Evolutionary conservation across 2,329 filamentous ascomycete genomes (phyloP).

Genomic region (Acrocalymma vagum): DNA sequence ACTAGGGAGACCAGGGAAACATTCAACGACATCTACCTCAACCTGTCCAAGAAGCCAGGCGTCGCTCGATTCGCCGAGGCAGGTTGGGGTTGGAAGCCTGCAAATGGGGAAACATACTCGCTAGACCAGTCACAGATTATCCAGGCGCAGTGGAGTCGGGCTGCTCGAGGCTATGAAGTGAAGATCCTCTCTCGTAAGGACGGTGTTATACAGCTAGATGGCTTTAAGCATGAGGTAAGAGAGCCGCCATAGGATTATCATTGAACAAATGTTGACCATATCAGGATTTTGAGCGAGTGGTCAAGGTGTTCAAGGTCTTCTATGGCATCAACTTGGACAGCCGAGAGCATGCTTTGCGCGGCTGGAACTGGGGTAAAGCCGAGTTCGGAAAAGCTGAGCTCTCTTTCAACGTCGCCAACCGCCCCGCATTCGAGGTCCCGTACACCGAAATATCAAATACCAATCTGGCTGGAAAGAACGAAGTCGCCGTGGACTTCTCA

Average conservation of each 20-base stretch:
- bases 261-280: conserved; percentile 10
- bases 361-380: conserved; percentile 99
- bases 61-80: conserved; percentile 95
- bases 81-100: conserved; percentile 94
- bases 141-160: conserved; percentile 92
- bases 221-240: conserved; percentile 83
- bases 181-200: conserved; percentile 88
- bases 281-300: conserved; percentile 86
- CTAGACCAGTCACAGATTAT: conserved; percentile 87
- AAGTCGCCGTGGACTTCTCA: conserved; percentile 94
- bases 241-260: not conserved
- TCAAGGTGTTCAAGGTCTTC: conserved; percentile 97
- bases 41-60: conserved; percentile 90
- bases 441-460: conserved; percentile 98
- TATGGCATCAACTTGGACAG: conserved; percentile 93
- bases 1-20: conserved; percentile 81
- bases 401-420: conserved; percentile 95
- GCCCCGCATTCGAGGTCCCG: conserved; percentile 94
- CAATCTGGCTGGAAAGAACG: conserved; percentile 95
- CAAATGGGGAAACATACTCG: conserved; percentile 89
- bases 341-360: conserved; percentile 91
- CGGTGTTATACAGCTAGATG: conserved; percentile 90
- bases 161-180: conserved; percentile 89
- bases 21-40: conserved; percentile 96
- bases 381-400: conserved; percentile 96